Percentiles rank a stretch among this genome's conserved stretches.
Conservation (phyloP, 768 basidiomycete species). For the Suillus brevipes region DNA sequence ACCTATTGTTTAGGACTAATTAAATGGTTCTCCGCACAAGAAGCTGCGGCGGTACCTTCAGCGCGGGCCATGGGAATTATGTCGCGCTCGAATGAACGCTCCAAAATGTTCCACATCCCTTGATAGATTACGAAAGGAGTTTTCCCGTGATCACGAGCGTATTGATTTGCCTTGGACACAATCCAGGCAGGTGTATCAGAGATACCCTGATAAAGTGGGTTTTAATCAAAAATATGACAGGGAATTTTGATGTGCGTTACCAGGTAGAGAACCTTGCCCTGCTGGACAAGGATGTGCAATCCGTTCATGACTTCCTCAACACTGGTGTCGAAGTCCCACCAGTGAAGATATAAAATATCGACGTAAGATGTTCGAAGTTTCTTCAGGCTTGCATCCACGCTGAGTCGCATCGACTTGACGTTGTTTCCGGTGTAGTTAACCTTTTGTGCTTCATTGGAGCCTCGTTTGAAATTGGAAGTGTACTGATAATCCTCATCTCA, state of each 20-base stretch:
- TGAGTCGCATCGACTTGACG: constrained; percentile 43
- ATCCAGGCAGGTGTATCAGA: constrained; percentile 42
- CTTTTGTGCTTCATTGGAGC: constrained; percentile 28
- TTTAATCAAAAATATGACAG: background rate
- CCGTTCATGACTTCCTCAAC: constrained; percentile 43
- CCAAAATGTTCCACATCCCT: constrained; percentile 35
- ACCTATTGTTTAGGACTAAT: constrained; percentile 10
- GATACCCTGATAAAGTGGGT: constrained; percentile 19
- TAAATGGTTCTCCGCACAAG: background rate
- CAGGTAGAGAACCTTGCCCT: constrained; percentile 41
- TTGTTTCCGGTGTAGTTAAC: constrained; percentile 50
- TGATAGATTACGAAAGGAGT: constrained; percentile 49
- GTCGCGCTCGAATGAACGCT: constrained; percentile 45
- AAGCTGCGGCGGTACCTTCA: constrained; percentile 16
- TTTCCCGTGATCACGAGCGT: constrained; percentile 41
- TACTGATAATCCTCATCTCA: constrained; percentile 15
- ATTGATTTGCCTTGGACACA: constrained; percentile 42
- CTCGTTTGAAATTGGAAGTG: constrained; percentile 21
- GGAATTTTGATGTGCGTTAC: constrained; percentile 12
- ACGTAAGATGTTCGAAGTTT: constrained; percentile 27
- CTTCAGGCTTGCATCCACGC: constrained; percentile 32
- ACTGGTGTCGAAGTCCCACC: constrained; percentile 39
- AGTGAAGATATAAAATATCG: constrained; percentile 28
- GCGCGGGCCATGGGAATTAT: constrained; percentile 38
- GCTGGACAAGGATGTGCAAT: constrained; percentile 37